Evolutionary conservation across 257 asterid genomes (phyloP).

Genomic region (Fraxinus pennsylvanica): DNA sequence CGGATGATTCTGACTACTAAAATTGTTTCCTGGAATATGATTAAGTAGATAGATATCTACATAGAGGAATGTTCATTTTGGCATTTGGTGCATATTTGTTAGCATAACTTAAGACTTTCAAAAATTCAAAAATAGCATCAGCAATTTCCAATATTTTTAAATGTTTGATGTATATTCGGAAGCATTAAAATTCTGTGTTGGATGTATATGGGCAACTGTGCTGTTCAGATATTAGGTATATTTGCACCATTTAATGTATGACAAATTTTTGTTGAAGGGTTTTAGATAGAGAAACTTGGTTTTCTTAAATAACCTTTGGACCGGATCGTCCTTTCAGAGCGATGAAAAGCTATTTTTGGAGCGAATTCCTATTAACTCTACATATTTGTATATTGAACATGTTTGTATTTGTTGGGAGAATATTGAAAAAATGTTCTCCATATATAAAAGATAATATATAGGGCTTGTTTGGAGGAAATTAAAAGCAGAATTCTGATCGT

Average conservation of each 20-base stretch:
- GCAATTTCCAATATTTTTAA: neutral
- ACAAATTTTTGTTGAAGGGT: too few relatives aligned
- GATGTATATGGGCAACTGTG: neutral
- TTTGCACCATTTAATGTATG: too few relatives aligned
- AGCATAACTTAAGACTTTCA: neutral
- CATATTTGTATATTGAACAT: too few relatives aligned
- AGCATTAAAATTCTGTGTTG: neutral
- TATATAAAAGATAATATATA: too few relatives aligned
- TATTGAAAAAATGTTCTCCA: too few relatives aligned
- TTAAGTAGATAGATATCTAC: neutral
- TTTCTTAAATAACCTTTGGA: too few relatives aligned
- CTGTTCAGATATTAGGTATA: neutral
- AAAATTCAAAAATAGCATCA: neutral
- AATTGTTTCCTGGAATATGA: neutral
- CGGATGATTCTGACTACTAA: conserved; percentile 28
- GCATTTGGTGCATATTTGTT: neutral
- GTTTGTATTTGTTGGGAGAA: neutral
- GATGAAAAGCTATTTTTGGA: too few relatives aligned
- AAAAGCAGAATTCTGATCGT: too few relatives aligned
- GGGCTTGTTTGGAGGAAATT: too few relatives aligned
- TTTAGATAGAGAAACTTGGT: neutral
- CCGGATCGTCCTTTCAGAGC: too few relatives aligned
- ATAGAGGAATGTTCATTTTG: neutral
- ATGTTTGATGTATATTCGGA: neutral
- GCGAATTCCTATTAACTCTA: too few relatives aligned